Conservation (phyloP, 345 rosid genomes). For the Populus ilicifolia region DNA sequence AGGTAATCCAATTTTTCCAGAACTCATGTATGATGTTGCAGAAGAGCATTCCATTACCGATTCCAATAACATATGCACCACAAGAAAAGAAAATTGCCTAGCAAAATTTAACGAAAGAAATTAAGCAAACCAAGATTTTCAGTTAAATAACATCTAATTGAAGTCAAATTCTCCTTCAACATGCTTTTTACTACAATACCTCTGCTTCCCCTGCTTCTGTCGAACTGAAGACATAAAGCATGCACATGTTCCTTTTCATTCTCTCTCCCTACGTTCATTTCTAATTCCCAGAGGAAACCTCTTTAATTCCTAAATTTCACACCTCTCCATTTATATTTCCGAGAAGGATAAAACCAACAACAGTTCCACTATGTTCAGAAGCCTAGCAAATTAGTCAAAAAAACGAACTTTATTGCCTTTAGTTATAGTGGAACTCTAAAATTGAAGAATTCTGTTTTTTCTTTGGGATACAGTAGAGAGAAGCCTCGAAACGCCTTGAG, state of each 20-base stretch:
- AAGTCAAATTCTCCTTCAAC: neutral
- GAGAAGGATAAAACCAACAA: neutral
- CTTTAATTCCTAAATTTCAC: neutral
- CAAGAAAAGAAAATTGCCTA: neutral
- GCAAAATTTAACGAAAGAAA: neutral
- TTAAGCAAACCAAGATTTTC: neutral
- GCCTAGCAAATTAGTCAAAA: neutral
- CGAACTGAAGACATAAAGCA: neutral
- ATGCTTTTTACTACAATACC: neutral
- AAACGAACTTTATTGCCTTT: neutral
- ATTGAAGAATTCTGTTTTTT: conserved; percentile 24
- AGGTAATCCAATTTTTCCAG: neutral
- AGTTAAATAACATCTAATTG: neutral
- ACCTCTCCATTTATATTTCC: neutral
- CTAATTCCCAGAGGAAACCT: neutral
- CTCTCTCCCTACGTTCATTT: neutral
- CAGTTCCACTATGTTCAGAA: neutral
- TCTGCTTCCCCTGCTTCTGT: neutral
- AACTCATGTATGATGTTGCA: neutral
- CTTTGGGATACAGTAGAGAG: conserved; percentile 51
- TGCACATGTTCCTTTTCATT: neutral
- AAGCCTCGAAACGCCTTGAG: conserved; percentile 65
- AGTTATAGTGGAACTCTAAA: neutral
- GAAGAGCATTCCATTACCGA: neutral
- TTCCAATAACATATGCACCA: neutral